Base-by-base conservation (phyloP, 352 stramenopile species). In the Globisporangium perplexum region DNA sequence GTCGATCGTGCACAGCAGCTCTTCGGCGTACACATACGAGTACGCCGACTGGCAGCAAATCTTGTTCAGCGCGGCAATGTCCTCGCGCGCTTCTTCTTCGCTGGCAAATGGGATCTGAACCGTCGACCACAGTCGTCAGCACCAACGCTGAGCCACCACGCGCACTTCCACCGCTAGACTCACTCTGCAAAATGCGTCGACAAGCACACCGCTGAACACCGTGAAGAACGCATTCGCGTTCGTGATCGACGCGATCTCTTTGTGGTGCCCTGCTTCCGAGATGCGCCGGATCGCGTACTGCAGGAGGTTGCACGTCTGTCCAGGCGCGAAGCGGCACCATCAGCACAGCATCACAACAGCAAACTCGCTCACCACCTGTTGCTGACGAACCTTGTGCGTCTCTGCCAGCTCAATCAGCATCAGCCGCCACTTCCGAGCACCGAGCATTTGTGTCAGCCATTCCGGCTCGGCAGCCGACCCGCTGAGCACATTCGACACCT, bases 351-450 rank as follows among this genome's bases (percentile, higher is more conserved):
- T 39, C 14, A 1, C 4, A 6, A 15, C 39, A 17, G 39, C n/a
- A 10, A 11, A 7, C n/a, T 11, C 22, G 8, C 15, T 15, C 18
- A 3, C n/a, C 6, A 15, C 14, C 18, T 45, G n/a, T n/a, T 22
- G 38, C 1, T 23, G 14, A 57, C 55, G 22, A 63, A 91, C 81
- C 70, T 90, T 93, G 69, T 95, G 80, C 7, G 77, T 90, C 54
- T 95, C 82, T 0, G 84, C 84, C 8, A 95, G 51, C 26, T 93
- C 81, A 65, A 95, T 93, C 4, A 95, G 66, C 79, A 95, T 92
- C 8, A 83, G 42, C 20, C 84, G 73, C 84, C 82, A 95, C 51
- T 95, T 90, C 24, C 72, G 73, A 43, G 91, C 74, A 18, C 69
- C 70, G 7, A 95, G 68, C 84, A 95, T 95, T 14, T 88, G 69